phyloP scores from a whole-genome alignment of 2,329 filamentous ascomycete species.

The Westerdykella ornata region DNA sequence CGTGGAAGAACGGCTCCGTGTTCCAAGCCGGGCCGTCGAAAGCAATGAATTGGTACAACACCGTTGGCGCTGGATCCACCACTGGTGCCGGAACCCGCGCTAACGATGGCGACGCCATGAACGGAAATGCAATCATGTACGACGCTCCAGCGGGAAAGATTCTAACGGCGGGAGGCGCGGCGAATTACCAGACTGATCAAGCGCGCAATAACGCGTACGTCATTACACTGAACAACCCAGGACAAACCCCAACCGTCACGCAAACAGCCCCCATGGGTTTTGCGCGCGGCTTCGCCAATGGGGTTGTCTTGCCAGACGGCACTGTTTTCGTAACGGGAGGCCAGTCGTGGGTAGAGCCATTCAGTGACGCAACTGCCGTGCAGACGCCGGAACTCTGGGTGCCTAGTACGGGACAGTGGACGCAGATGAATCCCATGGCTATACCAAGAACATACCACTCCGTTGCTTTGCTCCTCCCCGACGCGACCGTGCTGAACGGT shows the following conservation, averaged over 20 bases:
- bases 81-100: constrained; percentile 41
- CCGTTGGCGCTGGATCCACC: constrained; percentile 39
- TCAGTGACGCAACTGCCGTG: constrained; percentile 17
- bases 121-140: constrained; percentile 52
- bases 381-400: constrained; percentile 20
- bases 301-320: constrained; percentile 30
- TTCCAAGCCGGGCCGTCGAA: constrained; percentile 52
- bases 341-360: constrained; percentile 11
- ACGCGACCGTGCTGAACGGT: constrained; percentile 20
- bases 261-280: constrained; percentile 22
- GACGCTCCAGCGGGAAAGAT: constrained; percentile 52
- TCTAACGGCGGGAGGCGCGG: constrained; percentile 47
- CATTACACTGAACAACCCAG: constrained; percentile 42
- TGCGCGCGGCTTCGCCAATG: constrained; percentile 23
- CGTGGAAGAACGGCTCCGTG: constrained; percentile 43
- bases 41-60: constrained; percentile 53
- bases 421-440: constrained; percentile 15
- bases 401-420: constrained; percentile 17
- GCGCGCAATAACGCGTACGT: constrained; percentile 45
- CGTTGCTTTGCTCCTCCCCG: constrained; percentile 21
- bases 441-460: constrained; percentile 26
- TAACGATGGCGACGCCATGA: constrained; percentile 48
- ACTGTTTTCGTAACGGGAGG: constrained; percentile 31
- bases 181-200: constrained; percentile 41
- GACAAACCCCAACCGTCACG: constrained; percentile 14